Evolutionary conservation across 345 rosid genomes (phyloP), one percentile per base, ranked within the genome.

Genomic region (Rhizophora apiculata): DNA sequence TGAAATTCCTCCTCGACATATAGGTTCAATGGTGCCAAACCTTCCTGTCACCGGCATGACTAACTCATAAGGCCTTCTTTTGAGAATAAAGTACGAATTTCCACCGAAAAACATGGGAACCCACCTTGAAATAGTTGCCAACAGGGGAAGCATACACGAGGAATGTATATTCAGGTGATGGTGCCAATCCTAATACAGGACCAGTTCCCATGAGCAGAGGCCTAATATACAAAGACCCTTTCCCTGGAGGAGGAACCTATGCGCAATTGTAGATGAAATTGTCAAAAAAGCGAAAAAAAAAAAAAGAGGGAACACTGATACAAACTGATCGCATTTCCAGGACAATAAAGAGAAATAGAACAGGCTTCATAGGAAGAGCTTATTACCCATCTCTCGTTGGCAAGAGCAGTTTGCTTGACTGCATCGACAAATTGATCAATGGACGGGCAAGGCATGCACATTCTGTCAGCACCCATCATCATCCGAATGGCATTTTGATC

Each of bases 231-330:
- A 93, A 43, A 1, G 93, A 78, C 32, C 95, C 98, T 82, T 87
- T 90, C 24, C 90, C 95, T 2, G 83, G 83, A 66, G 96, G 98
- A 64, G 98, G 98, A 71, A 93, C 83, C 98, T 92, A 66, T 20
- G 18, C 1, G 19, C 64, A 61, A 32, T 20, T 8, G 34, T 32
- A 10, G n/a, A 32, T 32, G 20, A 61, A 32, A 5, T 43, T 43
- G 19, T 43, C 6, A 13, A 43, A 13, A 43, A 43, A 43, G 18
- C 6, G 5, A 39, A 18, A 68, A 2, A 9, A 34, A 34, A 24
- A 24, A 24, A 24, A 24, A 24, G 24, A 21, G 2, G 5, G 19
- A 22, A 8, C 34, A 19, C 20, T 34, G 30, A 20, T 3, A 43
- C 49, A 43, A 13, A 43, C 49, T 11, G 18, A 43, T 15, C 15